Conservation (phyloP, 129 eudicot genomes). For the Silybum marianum region DNA sequence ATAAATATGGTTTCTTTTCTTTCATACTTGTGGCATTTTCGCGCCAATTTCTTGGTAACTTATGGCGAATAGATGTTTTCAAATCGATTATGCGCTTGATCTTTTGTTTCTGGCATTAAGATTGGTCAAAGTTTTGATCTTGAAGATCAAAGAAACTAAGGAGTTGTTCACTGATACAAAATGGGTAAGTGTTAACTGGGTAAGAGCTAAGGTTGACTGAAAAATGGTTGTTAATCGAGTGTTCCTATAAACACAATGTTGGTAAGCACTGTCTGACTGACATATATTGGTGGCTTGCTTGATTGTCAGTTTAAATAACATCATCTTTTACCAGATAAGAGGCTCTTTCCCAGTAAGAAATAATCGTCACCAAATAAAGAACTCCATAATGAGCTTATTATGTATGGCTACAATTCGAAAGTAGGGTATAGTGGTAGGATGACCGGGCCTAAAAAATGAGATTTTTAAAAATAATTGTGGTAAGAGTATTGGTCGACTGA, state of each 20-base stretch:
- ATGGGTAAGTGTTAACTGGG: background rate
- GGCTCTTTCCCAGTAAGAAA: no score
- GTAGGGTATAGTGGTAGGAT: no score
- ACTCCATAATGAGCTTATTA: no score
- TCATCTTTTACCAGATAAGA: no score
- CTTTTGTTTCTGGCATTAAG: constrained; percentile 1
- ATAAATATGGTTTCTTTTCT: background rate
- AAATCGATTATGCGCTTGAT: constrained; percentile 13
- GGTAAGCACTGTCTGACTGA: no score
- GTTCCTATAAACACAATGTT: background rate
- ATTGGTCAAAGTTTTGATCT: background rate
- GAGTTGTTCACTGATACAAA: background rate
- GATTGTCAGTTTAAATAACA: no score
- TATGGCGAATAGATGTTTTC: constrained; percentile 32
- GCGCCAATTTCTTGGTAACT: constrained; percentile 37
- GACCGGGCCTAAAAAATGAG: no score
- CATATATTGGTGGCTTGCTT: no score
- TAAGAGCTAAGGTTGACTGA: background rate
- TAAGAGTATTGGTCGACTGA: no score
- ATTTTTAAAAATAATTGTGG: no score
- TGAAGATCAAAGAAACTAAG: background rate
- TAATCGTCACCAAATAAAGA: no score
- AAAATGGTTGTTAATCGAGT: background rate
- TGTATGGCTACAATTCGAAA: no score
- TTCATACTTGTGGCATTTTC: constrained; percentile 1